These are phyloP conservation scores for Boletus speciosus DNA, from an alignment of 768 basidiomycete species.

Conservation along the genomic window DNA sequence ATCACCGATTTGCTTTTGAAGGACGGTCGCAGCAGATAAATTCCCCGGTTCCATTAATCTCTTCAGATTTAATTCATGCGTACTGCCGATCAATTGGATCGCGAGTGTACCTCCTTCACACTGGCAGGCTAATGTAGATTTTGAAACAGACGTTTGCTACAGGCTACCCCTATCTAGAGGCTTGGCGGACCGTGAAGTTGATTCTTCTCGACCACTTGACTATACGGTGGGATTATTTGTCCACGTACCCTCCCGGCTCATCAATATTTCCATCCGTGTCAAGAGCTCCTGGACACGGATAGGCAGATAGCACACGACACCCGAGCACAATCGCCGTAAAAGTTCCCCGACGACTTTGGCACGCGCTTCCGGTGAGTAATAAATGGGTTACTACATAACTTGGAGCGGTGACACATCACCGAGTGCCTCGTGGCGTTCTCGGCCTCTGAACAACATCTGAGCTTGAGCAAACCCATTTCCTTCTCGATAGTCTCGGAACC, in stretches of 20 bases:
- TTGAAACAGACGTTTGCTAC: neutral
- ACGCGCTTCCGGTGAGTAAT: neutral
- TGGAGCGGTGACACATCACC: neutral
- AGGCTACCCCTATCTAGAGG: neutral
- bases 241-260: neutral
- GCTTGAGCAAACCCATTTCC: neutral
- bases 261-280: neutral
- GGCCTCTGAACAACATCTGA: neutral
- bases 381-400: neutral
- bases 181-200: neutral
- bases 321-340: neutral
- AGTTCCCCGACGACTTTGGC: neutral
- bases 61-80: constrained; percentile 1
- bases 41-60: constrained; percentile 1
- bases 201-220: neutral
- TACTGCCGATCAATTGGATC: constrained; percentile 1
- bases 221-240: too few relatives aligned
- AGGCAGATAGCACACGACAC: neutral
- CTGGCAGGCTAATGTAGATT: neutral
- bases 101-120: neutral
- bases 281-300: neutral
- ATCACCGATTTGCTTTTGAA: neutral
- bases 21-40: neutral
- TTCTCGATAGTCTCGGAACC: neutral
- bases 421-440: constrained; percentile 1